These are phyloP conservation scores for Botrytis sinoallii DNA, from an alignment of 2,329 filamentous ascomycete genomes.

Conservation along the genomic window DNA sequence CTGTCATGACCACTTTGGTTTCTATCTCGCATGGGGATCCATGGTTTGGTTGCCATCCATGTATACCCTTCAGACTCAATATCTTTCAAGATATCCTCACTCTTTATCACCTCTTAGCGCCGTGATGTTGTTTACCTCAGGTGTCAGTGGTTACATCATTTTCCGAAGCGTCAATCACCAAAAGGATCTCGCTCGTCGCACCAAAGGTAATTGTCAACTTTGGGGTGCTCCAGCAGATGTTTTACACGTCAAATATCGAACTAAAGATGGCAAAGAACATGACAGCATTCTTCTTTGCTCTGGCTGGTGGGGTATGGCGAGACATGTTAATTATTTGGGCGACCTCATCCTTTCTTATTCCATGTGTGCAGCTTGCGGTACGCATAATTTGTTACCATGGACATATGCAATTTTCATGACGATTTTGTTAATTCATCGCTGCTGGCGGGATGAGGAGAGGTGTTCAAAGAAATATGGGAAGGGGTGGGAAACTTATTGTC, in stretches of 20 bases:
- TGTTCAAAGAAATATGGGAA: slow-evolving; percentile 46
- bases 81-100: slow-evolving; percentile 44
- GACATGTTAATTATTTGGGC: slow-evolving; percentile 44
- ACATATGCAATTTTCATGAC: slow-evolving; percentile 47
- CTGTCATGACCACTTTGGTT: slow-evolving; percentile 44
- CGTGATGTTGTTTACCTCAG: slow-evolving; percentile 34
- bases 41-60: slow-evolving; percentile 45
- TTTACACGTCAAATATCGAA: slow-evolving; percentile 42
- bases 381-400: slow-evolving; percentile 43
- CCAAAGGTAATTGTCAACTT: slow-evolving; percentile 42
- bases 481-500: slow-evolving; percentile 45
- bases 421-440: slow-evolving; percentile 44
- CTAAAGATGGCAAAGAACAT: slow-evolving; percentile 43
- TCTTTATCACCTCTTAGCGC: slow-evolving; percentile 33
- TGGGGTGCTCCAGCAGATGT: slow-evolving; percentile 45
- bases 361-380: slow-evolving; percentile 44
- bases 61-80: slow-evolving; percentile 49
- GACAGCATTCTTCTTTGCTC: slow-evolving; percentile 42
- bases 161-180: slow-evolving; percentile 48
- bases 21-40: slow-evolving; percentile 45
- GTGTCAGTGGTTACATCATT: slow-evolving; percentile 42
- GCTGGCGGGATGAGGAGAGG: slow-evolving; percentile 45
- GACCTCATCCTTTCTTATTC: slow-evolving; percentile 42
- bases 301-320: slow-evolving; percentile 43
- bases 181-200: slow-evolving; percentile 43